Percentiles rank a stretch among this genome's conserved stretches.
phyloP scores from a whole-genome alignment of 2,329 filamentous ascomycete genomes.

The Elsinoe perseae region DNA sequence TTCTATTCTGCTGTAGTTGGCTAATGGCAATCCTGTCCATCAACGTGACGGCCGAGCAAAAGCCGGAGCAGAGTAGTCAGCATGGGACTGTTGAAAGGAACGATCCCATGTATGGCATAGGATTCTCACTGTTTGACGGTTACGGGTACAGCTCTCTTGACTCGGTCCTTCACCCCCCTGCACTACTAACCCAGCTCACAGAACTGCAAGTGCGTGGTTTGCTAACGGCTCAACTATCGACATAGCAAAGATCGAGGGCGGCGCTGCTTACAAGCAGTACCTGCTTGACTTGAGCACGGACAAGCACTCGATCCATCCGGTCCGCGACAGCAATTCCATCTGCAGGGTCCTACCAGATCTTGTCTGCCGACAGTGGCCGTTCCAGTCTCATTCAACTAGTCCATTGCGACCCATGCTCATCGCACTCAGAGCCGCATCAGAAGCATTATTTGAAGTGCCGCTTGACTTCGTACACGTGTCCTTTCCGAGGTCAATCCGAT shows the following conservation, averaged over 20 bases:
- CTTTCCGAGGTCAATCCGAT: neutral
- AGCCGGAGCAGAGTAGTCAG: too few relatives aligned
- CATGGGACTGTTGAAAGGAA: neutral
- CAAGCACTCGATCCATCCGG: neutral
- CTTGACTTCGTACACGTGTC: neutral
- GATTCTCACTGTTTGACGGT: neutral
- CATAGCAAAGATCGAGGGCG: neutral
- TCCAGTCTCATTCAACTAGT: neutral
- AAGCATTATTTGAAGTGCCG: neutral
- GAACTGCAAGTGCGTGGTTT: neutral
- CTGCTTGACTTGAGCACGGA: neutral
- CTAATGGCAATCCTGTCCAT: too few relatives aligned
- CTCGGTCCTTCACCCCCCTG: neutral
- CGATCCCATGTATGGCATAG: neutral
- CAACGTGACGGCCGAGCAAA: too few relatives aligned
- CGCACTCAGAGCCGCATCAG: neutral
- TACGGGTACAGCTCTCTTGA: neutral
- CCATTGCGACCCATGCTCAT: neutral
- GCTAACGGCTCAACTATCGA: neutral
- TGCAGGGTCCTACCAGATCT: neutral
- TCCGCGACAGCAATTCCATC: neutral
- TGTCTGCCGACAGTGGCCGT: neutral
- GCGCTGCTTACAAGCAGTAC: neutral
- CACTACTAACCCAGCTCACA: neutral
- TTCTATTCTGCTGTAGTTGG: too few relatives aligned